These are phyloP conservation scores for Zygnema circumcarinatum DNA, from an alignment of 139 green algal species.

Conservation along the genomic window DNA sequence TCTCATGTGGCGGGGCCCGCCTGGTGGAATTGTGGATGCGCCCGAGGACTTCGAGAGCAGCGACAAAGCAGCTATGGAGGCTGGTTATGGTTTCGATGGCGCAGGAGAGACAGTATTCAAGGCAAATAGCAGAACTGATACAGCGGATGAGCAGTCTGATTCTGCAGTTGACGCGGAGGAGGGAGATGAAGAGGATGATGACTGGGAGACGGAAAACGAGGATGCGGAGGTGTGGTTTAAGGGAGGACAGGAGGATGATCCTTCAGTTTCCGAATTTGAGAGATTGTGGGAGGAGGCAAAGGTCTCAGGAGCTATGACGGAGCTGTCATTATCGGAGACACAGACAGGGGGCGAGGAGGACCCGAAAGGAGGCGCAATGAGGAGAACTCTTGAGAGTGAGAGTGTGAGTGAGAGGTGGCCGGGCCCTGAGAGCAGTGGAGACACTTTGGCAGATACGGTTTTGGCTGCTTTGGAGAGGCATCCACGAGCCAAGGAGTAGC, in stretches of 20 bases:
- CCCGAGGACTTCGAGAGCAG: neutral
- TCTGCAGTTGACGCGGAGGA: conserved; percentile 4
- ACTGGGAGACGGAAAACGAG: neutral
- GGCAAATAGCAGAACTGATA: neutral
- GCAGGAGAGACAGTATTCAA: neutral
- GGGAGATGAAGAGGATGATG: conserved; percentile 1
- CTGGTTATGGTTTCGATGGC: neutral
- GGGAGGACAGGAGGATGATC: neutral
- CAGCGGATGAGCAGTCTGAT: neutral
- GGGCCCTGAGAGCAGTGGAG: neutral
- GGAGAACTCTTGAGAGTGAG: no score
- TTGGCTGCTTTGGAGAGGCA: neutral
- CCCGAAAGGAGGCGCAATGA: neutral
- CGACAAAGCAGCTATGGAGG: neutral
- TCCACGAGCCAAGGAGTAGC: no score
- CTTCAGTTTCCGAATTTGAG: neutral
- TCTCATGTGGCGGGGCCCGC: conserved; percentile 45
- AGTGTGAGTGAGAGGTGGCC: neutral
- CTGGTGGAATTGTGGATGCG: neutral
- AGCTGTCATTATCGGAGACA: neutral
- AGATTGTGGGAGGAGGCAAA: conserved; percentile 22
- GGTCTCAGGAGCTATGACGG: neutral
- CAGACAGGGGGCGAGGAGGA: neutral
- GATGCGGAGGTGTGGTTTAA: neutral
- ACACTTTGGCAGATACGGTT: neutral